phyloP scores from a whole-genome alignment of 208 protist genomes.

The Leishmania lainsoni region DNA sequence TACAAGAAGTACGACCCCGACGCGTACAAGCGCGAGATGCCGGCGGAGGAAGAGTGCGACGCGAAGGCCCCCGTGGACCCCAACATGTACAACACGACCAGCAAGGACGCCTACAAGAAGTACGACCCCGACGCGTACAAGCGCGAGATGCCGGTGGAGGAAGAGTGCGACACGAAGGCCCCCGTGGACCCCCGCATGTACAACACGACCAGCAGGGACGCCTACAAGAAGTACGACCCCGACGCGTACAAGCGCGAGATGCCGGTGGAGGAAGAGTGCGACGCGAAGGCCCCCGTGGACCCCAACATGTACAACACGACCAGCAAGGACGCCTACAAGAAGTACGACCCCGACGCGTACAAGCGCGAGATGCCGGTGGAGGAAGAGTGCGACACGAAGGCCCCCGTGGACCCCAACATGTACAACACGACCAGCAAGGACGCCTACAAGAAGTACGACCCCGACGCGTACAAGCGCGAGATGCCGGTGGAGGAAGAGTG shows the following conservation, averaged over 20 bases:
- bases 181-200: conserved; percentile 32
- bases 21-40: conserved; percentile 32
- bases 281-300: not conserved
- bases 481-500: not conserved
- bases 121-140: conserved; percentile 22
- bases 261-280: not conserved
- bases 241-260: conserved; percentile 10
- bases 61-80: conserved; percentile 23
- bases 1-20: conserved; percentile 40
- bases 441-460: no score
- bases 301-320: conserved; percentile 55
- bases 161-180: not conserved
- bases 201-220: not conserved
- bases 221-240: conserved; percentile 17
- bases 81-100: conserved; percentile 26
- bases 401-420: no score
- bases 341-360: conserved; percentile 41
- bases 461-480: conserved; percentile 1
- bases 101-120: conserved; percentile 28
- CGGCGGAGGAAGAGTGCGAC: not conserved
- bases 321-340: conserved; percentile 39
- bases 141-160: conserved; percentile 3
- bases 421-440: no score
- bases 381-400: no score
- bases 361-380: not conserved